Evolutionary conservation across 805 yeast species (phyloP), one percentile per base, ranked within the genome.

Genomic region (Zygoascus bituminiphila): DNA sequence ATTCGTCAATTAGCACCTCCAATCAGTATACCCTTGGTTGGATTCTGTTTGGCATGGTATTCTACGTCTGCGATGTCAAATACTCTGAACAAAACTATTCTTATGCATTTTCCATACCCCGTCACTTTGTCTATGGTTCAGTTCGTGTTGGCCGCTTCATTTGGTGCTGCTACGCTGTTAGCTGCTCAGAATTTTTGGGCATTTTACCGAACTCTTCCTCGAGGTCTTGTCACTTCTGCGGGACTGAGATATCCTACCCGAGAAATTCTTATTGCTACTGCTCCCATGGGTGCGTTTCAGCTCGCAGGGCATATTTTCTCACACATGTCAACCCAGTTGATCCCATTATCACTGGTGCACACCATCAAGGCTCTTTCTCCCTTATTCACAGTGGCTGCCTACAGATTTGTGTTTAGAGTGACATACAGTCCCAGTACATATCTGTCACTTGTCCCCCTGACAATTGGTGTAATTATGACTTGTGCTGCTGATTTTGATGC

Each of bases 241-340:
- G 63, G 63, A 37, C 46, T 53, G 37, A 47, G 51, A 24, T 56
- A 55, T 14, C 65, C 65, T 2, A 58, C 62, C 19, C 42, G 44
- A 36, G 54, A 53, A 10, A 62, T 66, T 45, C 51, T 66, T 26
- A 44, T 46, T 24, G 51, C 64, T 47, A 87, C 95, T 0, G 76
- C 87, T 20, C 98, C 98, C 17, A 88, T 91, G 95, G 98, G 97
- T 6, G 70, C 81, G 52, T 93, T 91, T 68, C 98, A 91, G 69
- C 85, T 91, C 56, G 71, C 82, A 19, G 98, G 98, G 19, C 98
- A 91, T 65, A 79, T 89, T 53, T 78, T 94, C 12, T 79, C 94
- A 6, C 96, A 89, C 63, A 84, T 85, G 61, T 91, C 98, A n/a
- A 88, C 96, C 2, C 77, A 89, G 1, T 65, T 85, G 52, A 86